Percentiles rank a stretch among this genome's conserved stretches.
Conservation (phyloP, 2,329 filamentous ascomycete genomes). For the Triangularia verruculosa region DNA sequence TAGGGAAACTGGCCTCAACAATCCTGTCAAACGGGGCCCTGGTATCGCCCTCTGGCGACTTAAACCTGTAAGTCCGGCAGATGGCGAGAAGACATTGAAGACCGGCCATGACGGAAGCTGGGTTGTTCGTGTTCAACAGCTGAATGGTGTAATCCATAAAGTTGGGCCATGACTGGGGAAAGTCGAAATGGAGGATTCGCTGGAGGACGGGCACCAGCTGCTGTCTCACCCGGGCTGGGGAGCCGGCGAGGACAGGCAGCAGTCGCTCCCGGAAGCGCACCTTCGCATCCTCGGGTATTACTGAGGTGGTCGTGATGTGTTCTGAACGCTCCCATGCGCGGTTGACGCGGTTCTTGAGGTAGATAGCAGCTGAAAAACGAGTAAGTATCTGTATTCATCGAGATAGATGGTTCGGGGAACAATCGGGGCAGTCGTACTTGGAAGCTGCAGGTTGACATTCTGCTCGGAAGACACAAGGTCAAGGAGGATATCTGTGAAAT, state of each 20-base stretch:
- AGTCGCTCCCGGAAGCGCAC: constrained; percentile 80
- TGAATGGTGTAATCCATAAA: constrained; percentile 92
- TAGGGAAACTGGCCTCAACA: constrained; percentile 84
- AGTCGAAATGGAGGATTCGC: constrained; percentile 94
- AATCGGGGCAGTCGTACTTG: constrained; percentile 62
- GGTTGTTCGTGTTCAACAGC: constrained; percentile 81
- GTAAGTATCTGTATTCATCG: constrained; percentile 14
- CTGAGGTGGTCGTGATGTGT: constrained; percentile 67
- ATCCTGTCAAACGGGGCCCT: constrained; percentile 91
- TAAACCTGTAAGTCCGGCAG: constrained; percentile 94
- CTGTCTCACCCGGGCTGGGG: constrained; percentile 77
- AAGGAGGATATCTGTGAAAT: constrained; percentile 86
- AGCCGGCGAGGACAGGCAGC: constrained; percentile 81
- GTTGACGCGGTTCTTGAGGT: constrained; percentile 95
- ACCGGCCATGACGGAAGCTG: constrained; percentile 84
- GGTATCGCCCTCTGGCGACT: constrained; percentile 70
- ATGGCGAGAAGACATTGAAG: constrained; percentile 92
- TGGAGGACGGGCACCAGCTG: constrained; percentile 93
- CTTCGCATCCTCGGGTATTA: constrained; percentile 88
- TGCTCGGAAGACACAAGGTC: constrained; percentile 89
- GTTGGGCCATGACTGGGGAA: constrained; percentile 87
- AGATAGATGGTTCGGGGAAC: background rate
- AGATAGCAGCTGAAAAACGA: constrained; percentile 72
- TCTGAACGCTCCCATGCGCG: constrained; percentile 83
- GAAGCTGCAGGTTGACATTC: constrained; percentile 78